Evolutionary conservation across 306 rosid genomes (phyloP), one percentile per base, ranked within the genome.

Genomic region (Fragaria vesca): DNA sequence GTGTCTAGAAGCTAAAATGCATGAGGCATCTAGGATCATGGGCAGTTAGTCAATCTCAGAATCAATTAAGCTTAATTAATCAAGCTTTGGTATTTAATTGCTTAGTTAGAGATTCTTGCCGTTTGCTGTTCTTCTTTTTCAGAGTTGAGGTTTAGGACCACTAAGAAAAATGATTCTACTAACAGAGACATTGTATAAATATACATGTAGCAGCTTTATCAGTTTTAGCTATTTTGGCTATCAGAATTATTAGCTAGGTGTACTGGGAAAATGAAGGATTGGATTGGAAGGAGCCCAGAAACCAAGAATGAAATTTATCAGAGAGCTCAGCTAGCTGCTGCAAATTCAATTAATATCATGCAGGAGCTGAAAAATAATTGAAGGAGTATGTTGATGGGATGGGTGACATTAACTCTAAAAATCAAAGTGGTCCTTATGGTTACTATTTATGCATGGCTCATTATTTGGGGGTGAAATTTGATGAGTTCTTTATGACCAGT

Each of bases 11-110:
- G 52, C 81, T 18, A 72, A 70, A 45, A 10, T 45, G 48, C 13
- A 63, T 24, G 69, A 36, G 61, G 40, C 73, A 38, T 71, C 74
- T 40, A 72, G 84, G 65, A 52, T 76, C 73, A 62, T 63, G 84
- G 73, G 80, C 1, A 7, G 28, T 50, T 15, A 8, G 36, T 38
- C 32, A 42, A 61, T 26, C 4, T 36, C 4, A 24, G 28, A 38
- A 46, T 21, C 52, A 16, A 71, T 61, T 60, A 51, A 52, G 6
- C 46, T 76, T 30, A 17, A 43, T 71, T 76, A 69, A 18, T 76
- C 17, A 69, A 68, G 76, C 45, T 76, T 48, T 28, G 30, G 4
- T 38, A 7, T 38, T 60, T 47, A 69, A 57, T 45, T 58, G 55
- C 13, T 20, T 10, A 38, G 38, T 48, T 81, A 70, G 73, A 69